phyloP scores from a whole-genome alignment of 2,329 filamentous ascomycete species.

The Biscogniauxia mediterranea region DNA sequence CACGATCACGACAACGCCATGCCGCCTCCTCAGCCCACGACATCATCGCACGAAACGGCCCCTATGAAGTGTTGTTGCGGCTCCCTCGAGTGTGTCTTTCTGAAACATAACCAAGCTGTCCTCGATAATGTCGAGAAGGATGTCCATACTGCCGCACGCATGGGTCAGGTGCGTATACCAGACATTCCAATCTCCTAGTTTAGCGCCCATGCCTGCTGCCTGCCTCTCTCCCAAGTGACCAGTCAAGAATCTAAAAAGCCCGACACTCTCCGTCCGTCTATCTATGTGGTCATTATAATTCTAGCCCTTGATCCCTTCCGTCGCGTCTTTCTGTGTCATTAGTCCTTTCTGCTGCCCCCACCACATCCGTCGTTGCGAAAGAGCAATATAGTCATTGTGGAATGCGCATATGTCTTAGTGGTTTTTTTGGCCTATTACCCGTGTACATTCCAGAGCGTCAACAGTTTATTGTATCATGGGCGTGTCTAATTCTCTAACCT shows the following conservation, averaged over 20 bases:
- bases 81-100: constrained; percentile 71
- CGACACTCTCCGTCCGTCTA: background rate
- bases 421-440: background rate
- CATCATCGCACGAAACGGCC: constrained; percentile 27
- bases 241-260: background rate
- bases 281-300: background rate
- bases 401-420: background rate
- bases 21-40: constrained; percentile 8
- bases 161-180: constrained; percentile 78
- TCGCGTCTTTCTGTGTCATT: background rate
- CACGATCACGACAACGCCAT: constrained; percentile 7
- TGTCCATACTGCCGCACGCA: constrained; percentile 78
- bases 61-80: constrained; percentile 79
- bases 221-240: background rate
- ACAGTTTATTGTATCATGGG: constrained; percentile 18
- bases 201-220: background rate
- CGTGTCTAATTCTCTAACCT: constrained; percentile 62
- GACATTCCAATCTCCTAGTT: constrained; percentile 2
- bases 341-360: background rate
- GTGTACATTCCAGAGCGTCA: background rate
- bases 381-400: background rate
- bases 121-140: constrained; percentile 83
- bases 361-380: background rate
- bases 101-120: constrained; percentile 75
- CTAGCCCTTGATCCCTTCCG: background rate